phyloP scores from a whole-genome alignment of 768 basidiomycete species.

The Sarcomyxa edulis region DNA sequence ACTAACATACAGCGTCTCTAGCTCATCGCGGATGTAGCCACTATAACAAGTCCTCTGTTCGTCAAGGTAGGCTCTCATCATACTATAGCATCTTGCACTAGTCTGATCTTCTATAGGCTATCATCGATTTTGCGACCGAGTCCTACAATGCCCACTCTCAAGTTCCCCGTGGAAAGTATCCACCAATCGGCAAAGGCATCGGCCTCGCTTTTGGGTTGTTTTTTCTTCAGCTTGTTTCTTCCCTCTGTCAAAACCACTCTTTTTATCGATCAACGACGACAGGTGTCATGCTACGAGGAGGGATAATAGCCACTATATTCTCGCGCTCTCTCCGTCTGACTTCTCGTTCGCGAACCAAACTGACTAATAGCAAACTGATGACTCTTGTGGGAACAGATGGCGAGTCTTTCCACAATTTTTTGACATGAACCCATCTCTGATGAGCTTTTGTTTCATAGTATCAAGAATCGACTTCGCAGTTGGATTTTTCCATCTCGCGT shows the following conservation, averaged over 20 bases:
- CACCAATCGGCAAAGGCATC: conserved; percentile 52
- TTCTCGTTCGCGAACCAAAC: conserved; percentile 71
- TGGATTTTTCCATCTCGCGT: conserved; percentile 76
- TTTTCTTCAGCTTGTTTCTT: conserved; percentile 58
- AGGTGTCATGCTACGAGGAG: conserved; percentile 79
- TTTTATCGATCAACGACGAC: conserved; percentile 71
- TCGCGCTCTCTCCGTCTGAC: conserved; percentile 71
- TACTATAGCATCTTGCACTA: neutral
- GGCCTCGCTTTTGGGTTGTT: conserved; percentile 72
- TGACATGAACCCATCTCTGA: conserved; percentile 50
- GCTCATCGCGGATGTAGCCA: neutral
- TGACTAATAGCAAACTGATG: conserved; percentile 86
- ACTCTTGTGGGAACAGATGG: conserved; percentile 92
- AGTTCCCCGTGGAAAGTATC: conserved; percentile 23
- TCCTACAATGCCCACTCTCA: conserved; percentile 48
- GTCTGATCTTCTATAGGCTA: conserved; percentile 34
- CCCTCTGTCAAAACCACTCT: conserved; percentile 73
- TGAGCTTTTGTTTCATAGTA: conserved; percentile 88
- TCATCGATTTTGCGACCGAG: conserved; percentile 64
- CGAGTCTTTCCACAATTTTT: conserved; percentile 17
- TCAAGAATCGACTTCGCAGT: too few relatives aligned
- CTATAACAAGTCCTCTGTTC: too few relatives aligned
- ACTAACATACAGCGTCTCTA: conserved; percentile 64
- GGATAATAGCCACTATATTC: conserved; percentile 86
- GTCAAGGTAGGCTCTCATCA: too few relatives aligned